Conservation (phyloP, 1,284 basidiomycete species). For the Puccinia coronata region DNA sequence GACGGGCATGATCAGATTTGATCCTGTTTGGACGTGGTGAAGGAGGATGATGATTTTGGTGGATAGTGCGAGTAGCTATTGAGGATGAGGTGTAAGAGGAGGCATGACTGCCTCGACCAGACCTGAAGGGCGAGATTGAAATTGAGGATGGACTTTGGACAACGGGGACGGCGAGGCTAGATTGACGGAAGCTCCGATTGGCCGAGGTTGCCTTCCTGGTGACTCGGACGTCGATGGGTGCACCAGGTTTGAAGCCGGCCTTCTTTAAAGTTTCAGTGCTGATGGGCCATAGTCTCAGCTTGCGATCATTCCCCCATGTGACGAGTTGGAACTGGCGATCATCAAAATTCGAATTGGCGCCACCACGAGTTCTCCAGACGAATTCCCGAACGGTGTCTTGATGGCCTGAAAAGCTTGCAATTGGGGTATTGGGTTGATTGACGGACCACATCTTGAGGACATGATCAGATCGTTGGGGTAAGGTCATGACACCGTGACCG, state of each 20-base stretch:
- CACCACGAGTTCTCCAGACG: conserved; percentile 78
- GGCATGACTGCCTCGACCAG: conserved; percentile 17
- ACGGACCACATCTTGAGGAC: conserved; percentile 79
- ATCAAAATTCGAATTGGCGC: conserved; percentile 62
- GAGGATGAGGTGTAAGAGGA: conserved; percentile 41
- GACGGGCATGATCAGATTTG: background rate
- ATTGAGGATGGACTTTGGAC: conserved; percentile 39
- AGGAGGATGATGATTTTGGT: conserved; percentile 12
- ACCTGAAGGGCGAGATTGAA: conserved; percentile 41
- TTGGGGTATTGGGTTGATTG: conserved; percentile 64
- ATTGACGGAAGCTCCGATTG: conserved; percentile 50
- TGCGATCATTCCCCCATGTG: conserved; percentile 95
- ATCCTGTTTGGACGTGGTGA: conserved; percentile 18
- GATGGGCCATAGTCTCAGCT: conserved; percentile 87
- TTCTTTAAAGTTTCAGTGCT: conserved; percentile 65
- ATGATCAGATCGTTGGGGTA: conserved; percentile 86
- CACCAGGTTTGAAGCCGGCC: conserved; percentile 63
- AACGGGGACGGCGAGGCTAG: conserved; percentile 38
- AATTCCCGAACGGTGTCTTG: conserved; percentile 95
- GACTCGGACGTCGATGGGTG: conserved; percentile 62
- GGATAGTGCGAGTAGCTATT: conserved; percentile 2
- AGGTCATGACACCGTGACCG: conserved; percentile 80
- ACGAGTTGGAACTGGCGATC: conserved; percentile 84
- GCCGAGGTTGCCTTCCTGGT: conserved; percentile 59
- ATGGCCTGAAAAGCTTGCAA: conserved; percentile 82